Conservation (phyloP, 495 filamentous ascomycete genomes). For the Oidiodendron maius region DNA sequence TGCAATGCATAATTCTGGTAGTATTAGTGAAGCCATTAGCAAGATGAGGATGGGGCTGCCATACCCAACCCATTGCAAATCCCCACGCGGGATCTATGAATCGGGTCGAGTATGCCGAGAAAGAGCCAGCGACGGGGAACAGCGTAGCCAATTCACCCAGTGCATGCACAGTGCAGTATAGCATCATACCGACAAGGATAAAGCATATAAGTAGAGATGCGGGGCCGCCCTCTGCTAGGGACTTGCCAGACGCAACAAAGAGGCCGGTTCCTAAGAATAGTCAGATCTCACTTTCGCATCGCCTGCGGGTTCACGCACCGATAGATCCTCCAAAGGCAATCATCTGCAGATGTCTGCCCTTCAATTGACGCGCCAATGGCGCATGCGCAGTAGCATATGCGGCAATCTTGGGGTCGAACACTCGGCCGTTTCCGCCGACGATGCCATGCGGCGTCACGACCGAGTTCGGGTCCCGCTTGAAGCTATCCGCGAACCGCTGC, state of each 20-base stretch:
- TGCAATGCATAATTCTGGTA: conserved; percentile 72
- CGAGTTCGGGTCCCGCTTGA: conserved; percentile 71
- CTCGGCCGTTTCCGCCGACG: conserved; percentile 51
- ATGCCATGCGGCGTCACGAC: conserved; percentile 49
- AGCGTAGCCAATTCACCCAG: conserved; percentile 75
- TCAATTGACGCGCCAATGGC: conserved; percentile 68
- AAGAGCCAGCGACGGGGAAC: conserved; percentile 89
- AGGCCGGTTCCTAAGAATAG: conserved; percentile 65
- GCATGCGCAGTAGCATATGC: conserved; percentile 70
- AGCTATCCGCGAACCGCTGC: conserved; percentile 63
- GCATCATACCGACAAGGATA: conserved; percentile 75
- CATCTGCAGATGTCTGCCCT: conserved; percentile 89
- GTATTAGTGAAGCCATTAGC: conserved; percentile 7
- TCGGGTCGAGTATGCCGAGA: conserved; percentile 85
- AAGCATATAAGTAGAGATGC: conserved; percentile 82
- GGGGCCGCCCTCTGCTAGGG: conserved; percentile 74
- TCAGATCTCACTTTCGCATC: background rate
- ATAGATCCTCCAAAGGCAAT: conserved; percentile 96
- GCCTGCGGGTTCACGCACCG: conserved; percentile 62
- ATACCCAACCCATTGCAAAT: conserved; percentile 96
- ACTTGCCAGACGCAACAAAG: conserved; percentile 80
- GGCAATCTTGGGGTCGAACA: conserved; percentile 71
- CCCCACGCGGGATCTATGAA: conserved; percentile 96
- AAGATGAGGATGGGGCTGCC: too few relatives aligned
- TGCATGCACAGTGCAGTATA: conserved; percentile 88